Evolutionary conservation across 345 rosid genomes (phyloP), one percentile per base, ranked within the genome.

Genomic region (Pugionium dolabratum): DNA sequence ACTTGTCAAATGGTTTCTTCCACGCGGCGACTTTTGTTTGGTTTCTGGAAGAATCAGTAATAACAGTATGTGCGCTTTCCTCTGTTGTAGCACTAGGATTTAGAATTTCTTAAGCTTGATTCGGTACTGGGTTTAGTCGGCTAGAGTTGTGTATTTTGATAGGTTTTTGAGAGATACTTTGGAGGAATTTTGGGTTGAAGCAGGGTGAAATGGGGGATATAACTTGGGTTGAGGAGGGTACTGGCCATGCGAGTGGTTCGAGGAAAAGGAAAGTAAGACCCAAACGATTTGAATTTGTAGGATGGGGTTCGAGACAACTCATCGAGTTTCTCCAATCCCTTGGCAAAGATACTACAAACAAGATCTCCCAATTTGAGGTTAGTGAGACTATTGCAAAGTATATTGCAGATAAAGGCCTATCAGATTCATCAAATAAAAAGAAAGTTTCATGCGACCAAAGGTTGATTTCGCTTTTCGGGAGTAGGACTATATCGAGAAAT

Each of bases 301-400:
- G 96, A 32, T 89, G 96, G 96, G 96, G 89, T n/a, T 91, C 92
- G 1, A 82, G 71, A 29, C 85, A 76, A 2, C 92, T 91, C 9
- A 71, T 82, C 46, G 82, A 77, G 63, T 89, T 89, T 76, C 90
- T 91, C 18, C 46, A 78, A 25, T 78, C 80, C 0, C 69, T 85
- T 50, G 87, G 84, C 32, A 77, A 46, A 64, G 85, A 83, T 45
- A 84, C 86, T 26, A 4, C 59, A 3, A 44, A 66, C 36, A 67
- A 66, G 53, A 82, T 89, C 66, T 74, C 91, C 9, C 82, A 57
- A 4, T 64, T 64, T 40, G 92, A 84, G 69, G 95, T 77, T 7
- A 66, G 78, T 8, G 79, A 60, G 25, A 73, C 80, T 44, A 62
- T 91, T 9, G 66, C 63, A 4, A 83, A 45, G 53, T 86, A 91